These are phyloP conservation scores for Sextonia rubra DNA, from an alignment of 164 flowering plant genomes.

Conservation along the genomic window DNA sequence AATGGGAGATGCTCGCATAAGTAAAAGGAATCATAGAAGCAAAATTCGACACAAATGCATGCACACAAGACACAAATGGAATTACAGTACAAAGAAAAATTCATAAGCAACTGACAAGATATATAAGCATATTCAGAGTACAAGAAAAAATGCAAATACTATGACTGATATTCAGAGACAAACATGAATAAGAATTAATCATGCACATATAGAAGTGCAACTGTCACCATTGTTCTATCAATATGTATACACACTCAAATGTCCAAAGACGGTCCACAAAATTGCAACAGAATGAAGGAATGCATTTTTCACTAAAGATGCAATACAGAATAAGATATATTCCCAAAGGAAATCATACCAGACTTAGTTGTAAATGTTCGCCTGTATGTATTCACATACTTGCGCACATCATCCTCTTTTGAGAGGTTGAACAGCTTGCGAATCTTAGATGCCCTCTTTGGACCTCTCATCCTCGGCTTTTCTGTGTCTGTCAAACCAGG, in stretches of 20 bases:
- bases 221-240: no score
- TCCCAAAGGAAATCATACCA: conserved; percentile 13
- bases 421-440: conserved; percentile 42
- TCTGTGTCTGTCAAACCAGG: conserved; percentile 42
- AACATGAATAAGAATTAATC: no score
- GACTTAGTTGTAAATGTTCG: conserved; percentile 30
- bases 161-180: no score
- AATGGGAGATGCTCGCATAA: not conserved
- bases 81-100: not conserved
- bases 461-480: conserved; percentile 52
- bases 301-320: not conserved
- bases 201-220: no score
- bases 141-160: no score
- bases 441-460: conserved; percentile 49
- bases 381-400: conserved; percentile 47
- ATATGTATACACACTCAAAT: not conserved
- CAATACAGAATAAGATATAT: no score
- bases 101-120: no score
- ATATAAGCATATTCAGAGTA: no score
- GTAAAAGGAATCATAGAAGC: not conserved
- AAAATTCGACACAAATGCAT: not conserved
- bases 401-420: conserved; percentile 47
- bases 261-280: no score
- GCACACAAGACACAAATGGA: not conserved
- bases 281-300: not conserved